Percentiles rank a stretch among this genome's conserved stretches.
Conservation (phyloP, 371 early-diverging fungal genomes). For the Apophysomyces ossiformis region DNA sequence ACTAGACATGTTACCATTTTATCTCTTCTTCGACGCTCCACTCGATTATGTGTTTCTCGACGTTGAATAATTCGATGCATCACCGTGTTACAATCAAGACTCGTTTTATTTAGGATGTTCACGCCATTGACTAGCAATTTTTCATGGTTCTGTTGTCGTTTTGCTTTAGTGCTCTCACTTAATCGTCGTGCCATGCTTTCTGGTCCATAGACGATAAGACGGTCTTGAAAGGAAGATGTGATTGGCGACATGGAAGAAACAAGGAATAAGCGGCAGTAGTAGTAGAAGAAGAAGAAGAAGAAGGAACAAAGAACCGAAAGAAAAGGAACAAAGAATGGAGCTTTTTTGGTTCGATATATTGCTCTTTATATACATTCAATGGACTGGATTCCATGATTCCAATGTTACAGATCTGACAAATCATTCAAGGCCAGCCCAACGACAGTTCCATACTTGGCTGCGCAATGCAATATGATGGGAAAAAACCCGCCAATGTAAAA, state of each 20-base stretch:
- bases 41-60: conserved; percentile 55
- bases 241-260: conserved; percentile 1
- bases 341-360: neutral
- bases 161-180: conserved; percentile 9
- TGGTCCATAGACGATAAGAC: conserved; percentile 27
- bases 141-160: conserved; percentile 1
- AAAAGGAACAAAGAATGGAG: neutral
- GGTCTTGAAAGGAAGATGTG: conserved; percentile 24
- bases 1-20: conserved; percentile 18
- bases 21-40: conserved; percentile 56
- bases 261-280: too few relatives aligned
- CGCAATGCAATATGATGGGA: too few relatives aligned
- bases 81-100: conserved; percentile 50
- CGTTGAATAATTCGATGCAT: conserved; percentile 49
- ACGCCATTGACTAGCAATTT: conserved; percentile 43
- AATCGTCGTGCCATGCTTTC: conserved; percentile 30
- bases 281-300: neutral
- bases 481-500: too few relatives aligned
- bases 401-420: neutral
- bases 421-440: conserved; percentile 1
- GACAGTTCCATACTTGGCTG: too few relatives aligned
- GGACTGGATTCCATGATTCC: neutral
- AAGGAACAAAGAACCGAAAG: neutral
- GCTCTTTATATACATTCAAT: neutral
- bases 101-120: conserved; percentile 53